These are phyloP conservation scores for Malus hybrid DNA, from an alignment of 331 rosid species.

Conservation along the genomic window DNA sequence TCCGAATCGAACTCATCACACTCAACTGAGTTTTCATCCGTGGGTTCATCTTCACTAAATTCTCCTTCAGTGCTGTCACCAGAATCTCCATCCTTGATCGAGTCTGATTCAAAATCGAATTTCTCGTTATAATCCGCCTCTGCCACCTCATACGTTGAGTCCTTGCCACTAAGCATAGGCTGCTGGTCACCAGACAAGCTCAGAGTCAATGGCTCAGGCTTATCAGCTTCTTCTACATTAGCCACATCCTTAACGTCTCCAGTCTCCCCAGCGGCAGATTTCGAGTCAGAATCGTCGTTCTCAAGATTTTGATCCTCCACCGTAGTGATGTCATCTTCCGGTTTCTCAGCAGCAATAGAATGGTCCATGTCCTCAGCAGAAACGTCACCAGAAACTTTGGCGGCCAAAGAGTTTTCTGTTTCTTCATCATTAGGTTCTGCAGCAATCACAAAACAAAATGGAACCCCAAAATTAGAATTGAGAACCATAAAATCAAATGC, in stretches of 20 bases:
- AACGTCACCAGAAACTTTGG: constrained; percentile 6
- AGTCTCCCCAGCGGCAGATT: neutral
- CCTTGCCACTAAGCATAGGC: neutral
- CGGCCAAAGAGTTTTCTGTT: neutral
- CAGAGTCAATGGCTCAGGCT: neutral
- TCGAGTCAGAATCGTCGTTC: neutral
- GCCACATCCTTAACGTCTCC: neutral
- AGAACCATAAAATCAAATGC: neutral
- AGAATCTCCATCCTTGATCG: neutral
- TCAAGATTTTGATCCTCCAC: neutral
- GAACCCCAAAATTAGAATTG: neutral
- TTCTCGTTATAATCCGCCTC: constrained; percentile 2
- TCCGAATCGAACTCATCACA: neutral
- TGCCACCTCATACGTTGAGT: neutral
- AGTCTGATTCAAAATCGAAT: constrained; percentile 17
- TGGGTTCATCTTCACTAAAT: neutral
- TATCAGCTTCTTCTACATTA: neutral
- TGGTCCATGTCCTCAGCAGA: neutral
- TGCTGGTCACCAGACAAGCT: neutral
- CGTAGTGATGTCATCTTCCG: neutral
- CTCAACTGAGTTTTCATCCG: neutral
- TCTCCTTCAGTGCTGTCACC: neutral
- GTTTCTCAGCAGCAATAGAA: neutral
- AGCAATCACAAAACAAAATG: neutral
- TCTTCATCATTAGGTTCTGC: constrained; percentile 22